Base-by-base conservation (phyloP, 345 rosid species). In the Gossypium bickii region DNA sequence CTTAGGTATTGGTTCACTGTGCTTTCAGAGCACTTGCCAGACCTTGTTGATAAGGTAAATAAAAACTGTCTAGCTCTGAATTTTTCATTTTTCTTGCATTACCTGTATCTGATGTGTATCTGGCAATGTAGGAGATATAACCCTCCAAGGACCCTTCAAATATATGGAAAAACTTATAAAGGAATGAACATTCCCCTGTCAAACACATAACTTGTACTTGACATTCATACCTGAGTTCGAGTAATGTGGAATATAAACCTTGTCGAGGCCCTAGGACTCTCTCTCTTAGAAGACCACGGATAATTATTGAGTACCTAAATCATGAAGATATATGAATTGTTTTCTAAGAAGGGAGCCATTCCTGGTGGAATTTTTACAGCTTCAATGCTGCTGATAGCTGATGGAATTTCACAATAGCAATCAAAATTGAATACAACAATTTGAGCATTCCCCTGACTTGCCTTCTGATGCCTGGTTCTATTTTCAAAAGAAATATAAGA, bases 1-100 rank as follows among this genome's bases (percentile, higher is more conserved):
- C 73, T 72, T 71, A 95, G 99, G 90, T 95, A 95, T 82, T 95
- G 99, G 99, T 89, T 95, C 80, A 90, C 92, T 44, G 93, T 95
- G 78, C 87, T 95, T 82, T 89, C 92, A 22, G 99, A 86, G 77
- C 98, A 95, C 87, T 75, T 88, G 80, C 91, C 97, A 13, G 98
- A 93, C 89, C 97, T 95, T 45, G 98, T 95, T 75, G 98, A 91
- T 72, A 91, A 87, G 98, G 99, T 95, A 86, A 53, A 73, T 59
- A 86, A 49, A 45, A 45, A 45, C 49, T 45, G 12, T 45, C 2
- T 45, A 10, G 10, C 49, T 45, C 12, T 9, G 49, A 9, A 34
- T 11, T 45, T 11, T 45, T 45, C 13, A 45, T 45, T 45, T 45
- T 45, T 45, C 49, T 45, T 45, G 49, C 49, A 45, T 8, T 45